These are phyloP conservation scores for Pythium vanterpoolii DNA, from an alignment of 352 stramenopile genomes.

Conservation along the genomic window DNA sequence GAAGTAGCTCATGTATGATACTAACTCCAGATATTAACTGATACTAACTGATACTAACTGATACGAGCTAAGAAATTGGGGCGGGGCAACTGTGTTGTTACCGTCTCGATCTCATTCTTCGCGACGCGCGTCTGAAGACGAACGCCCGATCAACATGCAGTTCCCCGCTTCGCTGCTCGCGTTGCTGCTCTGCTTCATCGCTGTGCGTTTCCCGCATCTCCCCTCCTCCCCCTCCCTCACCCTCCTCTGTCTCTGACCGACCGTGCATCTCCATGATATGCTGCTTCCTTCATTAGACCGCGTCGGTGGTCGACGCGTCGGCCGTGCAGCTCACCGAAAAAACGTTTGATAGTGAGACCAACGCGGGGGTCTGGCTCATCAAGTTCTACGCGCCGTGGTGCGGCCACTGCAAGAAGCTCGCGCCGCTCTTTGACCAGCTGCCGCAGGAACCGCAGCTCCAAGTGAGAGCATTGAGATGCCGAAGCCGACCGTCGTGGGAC, in stretches of 20 bases:
- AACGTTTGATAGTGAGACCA: constrained; percentile 58
- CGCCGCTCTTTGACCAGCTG: constrained; percentile 58
- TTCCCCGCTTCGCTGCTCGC: constrained; percentile 17
- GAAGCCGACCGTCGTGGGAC: no score
- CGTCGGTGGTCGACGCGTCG: constrained; percentile 7
- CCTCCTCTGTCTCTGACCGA: background rate
- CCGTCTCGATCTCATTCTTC: constrained; percentile 1
- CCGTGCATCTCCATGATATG: background rate
- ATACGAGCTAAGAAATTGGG: no score
- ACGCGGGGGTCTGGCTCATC: constrained; percentile 60
- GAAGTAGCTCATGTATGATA: background rate
- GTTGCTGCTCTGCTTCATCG: constrained; percentile 15
- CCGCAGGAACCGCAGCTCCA: constrained; percentile 34
- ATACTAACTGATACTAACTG: background rate
- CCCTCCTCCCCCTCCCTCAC: background rate
- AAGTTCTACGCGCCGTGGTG: constrained; percentile 89
- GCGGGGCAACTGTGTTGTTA: no score
- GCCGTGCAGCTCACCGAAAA: constrained; percentile 22
- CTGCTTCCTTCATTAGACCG: constrained; percentile 3
- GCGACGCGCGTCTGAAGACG: constrained; percentile 10
- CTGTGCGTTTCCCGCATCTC: background rate
- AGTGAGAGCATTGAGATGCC: constrained; percentile 14
- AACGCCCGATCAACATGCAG: constrained; percentile 14
- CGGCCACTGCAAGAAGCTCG: constrained; percentile 80
- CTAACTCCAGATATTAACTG: background rate